These are phyloP conservation scores for Chlamydomonas sp. DNA, from an alignment of 139 green algal species.

Conservation along the genomic window DNA sequence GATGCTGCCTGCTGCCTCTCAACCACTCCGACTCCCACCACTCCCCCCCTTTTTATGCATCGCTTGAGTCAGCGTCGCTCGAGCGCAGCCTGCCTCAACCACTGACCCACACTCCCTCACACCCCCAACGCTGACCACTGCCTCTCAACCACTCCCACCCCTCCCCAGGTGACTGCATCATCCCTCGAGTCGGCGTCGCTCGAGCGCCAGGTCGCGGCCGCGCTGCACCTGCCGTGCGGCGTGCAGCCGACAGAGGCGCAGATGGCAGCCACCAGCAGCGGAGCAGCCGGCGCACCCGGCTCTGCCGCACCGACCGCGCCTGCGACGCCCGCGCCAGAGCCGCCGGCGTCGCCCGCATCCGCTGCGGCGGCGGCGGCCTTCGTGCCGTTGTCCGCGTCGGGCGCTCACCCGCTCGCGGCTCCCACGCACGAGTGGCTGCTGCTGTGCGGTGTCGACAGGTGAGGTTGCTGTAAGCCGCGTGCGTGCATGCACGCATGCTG, in stretches of 20 bases:
- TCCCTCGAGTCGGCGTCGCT: not conserved
- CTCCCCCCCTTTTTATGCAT: no score
- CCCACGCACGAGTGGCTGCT: constrained; percentile 30
- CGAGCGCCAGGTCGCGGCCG: not conserved
- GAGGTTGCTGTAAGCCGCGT: no score
- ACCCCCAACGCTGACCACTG: no score
- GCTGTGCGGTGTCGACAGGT: constrained; percentile 77
- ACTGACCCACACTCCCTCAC: no score
- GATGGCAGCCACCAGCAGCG: not conserved
- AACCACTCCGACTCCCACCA: no score
- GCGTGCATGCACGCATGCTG: no score
- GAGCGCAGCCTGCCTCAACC: no score
- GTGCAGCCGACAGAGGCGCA: not conserved
- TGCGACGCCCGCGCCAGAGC: not conserved
- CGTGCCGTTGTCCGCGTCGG: not conserved
- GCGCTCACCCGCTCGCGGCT: not conserved
- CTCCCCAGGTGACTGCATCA: not conserved
- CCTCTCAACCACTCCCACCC: no score
- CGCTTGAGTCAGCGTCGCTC: no score
- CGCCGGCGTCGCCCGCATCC: not conserved
- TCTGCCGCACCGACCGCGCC: not conserved
- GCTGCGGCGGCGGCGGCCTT: not conserved
- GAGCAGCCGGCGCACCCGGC: not conserved
- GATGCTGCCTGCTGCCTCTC: no score
- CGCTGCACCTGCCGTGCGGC: not conserved